Base-by-base conservation (phyloP, 2,329 filamentous ascomycete genomes). In the Fusarium brevicatenulatum region DNA sequence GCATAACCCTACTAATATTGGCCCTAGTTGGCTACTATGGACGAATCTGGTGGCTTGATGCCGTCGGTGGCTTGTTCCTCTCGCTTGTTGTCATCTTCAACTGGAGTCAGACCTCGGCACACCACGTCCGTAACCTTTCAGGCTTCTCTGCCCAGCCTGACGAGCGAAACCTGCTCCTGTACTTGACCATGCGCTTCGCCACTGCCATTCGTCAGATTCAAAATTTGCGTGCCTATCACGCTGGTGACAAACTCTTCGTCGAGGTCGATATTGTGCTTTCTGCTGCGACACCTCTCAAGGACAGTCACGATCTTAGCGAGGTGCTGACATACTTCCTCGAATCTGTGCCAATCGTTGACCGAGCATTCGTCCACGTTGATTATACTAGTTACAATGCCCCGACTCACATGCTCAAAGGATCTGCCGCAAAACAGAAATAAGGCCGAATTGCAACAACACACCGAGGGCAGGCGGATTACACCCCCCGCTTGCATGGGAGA, bases 181-280 rank as follows among this genome's bases (percentile, higher is more conserved):
- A 98, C 82, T 88, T 97, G 75, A 96, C 95, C 3, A 97, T 97
- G 93, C 92, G 95, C 25, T 97, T 97, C 79, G 95, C 95, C 50
- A 94, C 93, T 74, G 92, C 93, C 18, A 97, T 98, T 78, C 91
- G 90, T 78, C 91, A 94, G 79, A 96, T 97, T 68, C 94, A 96
- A 80, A 94, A 94, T 37, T 84, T 96, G 63, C 91, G 95, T 74
- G 94, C 94, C 4, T 97, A 96, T 80, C 94, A 97, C 78, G 91
- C 91, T 0, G 94, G 94, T 32, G 94, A 96, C 80, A 95, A 95
- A 84, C 86, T 96, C 65, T 95, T 94, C 72, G 93, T 95, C 32
- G 87, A 89, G 78, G 93, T 95, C 16, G 94, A 97, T 80, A 92
- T 96, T 72, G 93, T 97, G 39, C 87, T 97, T 46, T 93, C 95